Percentiles rank a stretch among this genome's conserved stretches.
Conservation (phyloP, 495 filamentous ascomycete species). For the Jackrogersella minutella region DNA sequence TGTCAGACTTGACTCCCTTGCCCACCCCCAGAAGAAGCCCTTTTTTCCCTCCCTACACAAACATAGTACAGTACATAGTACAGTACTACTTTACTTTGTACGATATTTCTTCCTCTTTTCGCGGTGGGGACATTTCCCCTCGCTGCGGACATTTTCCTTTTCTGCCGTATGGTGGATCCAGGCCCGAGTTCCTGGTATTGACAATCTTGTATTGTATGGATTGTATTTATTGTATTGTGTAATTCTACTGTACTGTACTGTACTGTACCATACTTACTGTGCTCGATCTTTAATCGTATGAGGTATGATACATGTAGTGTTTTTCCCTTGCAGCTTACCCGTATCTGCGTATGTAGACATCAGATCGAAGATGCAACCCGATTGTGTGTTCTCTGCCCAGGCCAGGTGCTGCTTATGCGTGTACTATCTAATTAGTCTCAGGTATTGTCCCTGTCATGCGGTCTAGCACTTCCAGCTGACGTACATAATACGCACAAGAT, state of each 20-base stretch:
- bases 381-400: neutral
- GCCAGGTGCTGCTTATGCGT: conserved; percentile 10
- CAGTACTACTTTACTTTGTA: neutral
- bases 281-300: neutral
- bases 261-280: conserved; percentile 5
- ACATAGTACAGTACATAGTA: neutral
- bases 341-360: too few species aligned
- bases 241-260: neutral
- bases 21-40: too few species aligned
- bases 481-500: conserved; percentile 27
- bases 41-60: neutral
- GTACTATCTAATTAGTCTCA: conserved; percentile 3
- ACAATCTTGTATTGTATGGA: neutral
- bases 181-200: conserved; percentile 28
- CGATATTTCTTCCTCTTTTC: neutral
- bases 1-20: too few species aligned
- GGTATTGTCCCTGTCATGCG: conserved; percentile 20
- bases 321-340: conserved; percentile 8
- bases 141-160: conserved; percentile 15
- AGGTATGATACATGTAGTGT: neutral
- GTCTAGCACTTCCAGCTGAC: conserved; percentile 24
- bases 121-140: conserved; percentile 5
- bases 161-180: conserved; percentile 17
- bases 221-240: too few species aligned
- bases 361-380: conserved; percentile 26